Base-by-base conservation (phyloP, 2,329 filamentous ascomycete species). In the Fusarium odoratissimum region DNA sequence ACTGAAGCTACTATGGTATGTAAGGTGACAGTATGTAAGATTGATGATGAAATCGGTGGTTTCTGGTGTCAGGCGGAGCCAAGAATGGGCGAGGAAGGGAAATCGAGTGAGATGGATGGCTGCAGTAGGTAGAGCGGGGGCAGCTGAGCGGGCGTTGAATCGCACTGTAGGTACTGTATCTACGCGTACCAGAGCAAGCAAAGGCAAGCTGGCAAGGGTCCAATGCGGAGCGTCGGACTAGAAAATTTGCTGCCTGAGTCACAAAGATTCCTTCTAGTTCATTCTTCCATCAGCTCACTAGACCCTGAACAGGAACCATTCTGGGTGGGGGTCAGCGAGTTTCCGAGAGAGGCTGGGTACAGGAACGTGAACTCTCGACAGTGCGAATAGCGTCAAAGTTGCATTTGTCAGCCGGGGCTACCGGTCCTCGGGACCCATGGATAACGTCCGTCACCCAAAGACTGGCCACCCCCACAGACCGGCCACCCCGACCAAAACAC, bases 191-290 rank as follows among this genome's bases (percentile, higher is more conserved):
- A 25, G 30, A 33, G 40, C 52, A 56, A 41, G 41, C n/a, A 48
- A 25, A 14, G 13, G 28, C 14, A 23, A 25, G 31, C n/a, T 19
- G 17, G 13, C 37, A 49, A 44, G 37, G 30, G 55, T 67, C 55
- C 64, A 68, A 68, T 62, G 55, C 48, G 57, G 48, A 42, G 38
- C 64, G 40, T 49, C 48, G 1, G 12, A 60, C 28, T 10, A 31
- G 58, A 69, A 69, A 69, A 46, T 64, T 80, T 79, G 79, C 75
- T 81, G 80, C 80, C 80, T 82, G 79, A 81, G 80, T 81, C 79
- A 80, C 70, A 76, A 76, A 77, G 61, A 72, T 58, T 58, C 56
- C 58, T 79, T 79, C 79, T 80, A 78, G 78, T 71, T 71, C 71
- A 51, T 80, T 77, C 75, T 73, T 62, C 58, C 31, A 65, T 62